A percentile compares a stretch with the other conserved stretches of the same genome.
Conservation (phyloP, 495 filamentous ascomycete genomes). For the Aspergillus hancockii region DNA sequence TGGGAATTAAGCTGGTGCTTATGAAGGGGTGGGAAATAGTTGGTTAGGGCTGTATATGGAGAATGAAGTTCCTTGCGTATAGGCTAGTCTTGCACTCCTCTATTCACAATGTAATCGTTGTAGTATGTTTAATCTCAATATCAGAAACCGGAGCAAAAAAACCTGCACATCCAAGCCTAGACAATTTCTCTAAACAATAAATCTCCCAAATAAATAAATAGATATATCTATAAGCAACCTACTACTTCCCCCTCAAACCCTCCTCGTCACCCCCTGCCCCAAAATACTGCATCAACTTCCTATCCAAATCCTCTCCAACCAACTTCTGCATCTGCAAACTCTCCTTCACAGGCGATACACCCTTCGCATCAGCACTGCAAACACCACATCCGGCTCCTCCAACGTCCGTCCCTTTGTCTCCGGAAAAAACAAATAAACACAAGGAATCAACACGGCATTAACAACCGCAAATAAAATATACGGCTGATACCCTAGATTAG, state of each 20-base stretch:
- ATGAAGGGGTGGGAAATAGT: no score
- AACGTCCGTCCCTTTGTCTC: slow-evolving; percentile 47
- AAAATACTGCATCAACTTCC: slow-evolving; percentile 4
- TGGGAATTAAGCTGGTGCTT: no score
- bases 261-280: slow-evolving; percentile 6
- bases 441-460: slow-evolving; percentile 32
- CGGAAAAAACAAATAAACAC: slow-evolving; percentile 44
- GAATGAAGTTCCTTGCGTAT: no score
- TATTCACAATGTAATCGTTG: no score
- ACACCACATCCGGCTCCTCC: slow-evolving; percentile 52
- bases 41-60: no score
- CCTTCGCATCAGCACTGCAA: slow-evolving; percentile 22
- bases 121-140: no score
- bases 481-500: slow-evolving; percentile 46
- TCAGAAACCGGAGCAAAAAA: no score
- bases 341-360: slow-evolving; percentile 7
- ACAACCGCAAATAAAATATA: slow-evolving; percentile 53
- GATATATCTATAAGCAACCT: no score
- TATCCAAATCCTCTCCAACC: background rate
- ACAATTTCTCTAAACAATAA: no score
- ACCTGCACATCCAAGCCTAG: no score
- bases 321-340: slow-evolving; percentile 5
- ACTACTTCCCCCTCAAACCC: background rate
- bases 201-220: no score
- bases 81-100: no score